Conservation (phyloP, 192 early-diverging fungal species). For the Lunasporangiospora selenospora region DNA sequence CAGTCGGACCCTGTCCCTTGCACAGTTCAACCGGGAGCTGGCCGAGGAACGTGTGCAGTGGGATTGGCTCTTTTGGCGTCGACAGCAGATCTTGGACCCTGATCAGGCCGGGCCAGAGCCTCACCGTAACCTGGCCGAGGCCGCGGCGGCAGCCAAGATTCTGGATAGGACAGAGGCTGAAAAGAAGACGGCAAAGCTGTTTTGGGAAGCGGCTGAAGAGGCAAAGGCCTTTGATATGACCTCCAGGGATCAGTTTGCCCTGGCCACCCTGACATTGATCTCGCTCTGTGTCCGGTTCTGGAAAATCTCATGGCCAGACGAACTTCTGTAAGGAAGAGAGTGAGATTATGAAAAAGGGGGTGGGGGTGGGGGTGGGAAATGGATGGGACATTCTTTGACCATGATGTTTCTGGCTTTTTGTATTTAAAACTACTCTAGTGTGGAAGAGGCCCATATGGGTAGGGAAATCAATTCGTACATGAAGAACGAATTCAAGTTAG, state of each 20-base stretch:
- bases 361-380: not conserved
- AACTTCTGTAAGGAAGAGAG: slow-evolving; percentile 43
- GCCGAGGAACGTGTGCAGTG: not conserved
- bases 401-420: not conserved
- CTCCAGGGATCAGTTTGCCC: slow-evolving; percentile 13
- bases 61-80: too few species aligned
- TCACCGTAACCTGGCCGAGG: too few species aligned
- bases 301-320: slow-evolving; percentile 29
- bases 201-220: slow-evolving; percentile 1
- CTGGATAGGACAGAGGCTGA: not conserved
- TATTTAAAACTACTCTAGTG: slow-evolving; percentile 41
- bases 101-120: too few species aligned
- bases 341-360: not conserved
- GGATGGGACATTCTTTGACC: not conserved
- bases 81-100: not conserved
- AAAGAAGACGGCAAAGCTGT: slow-evolving; percentile 5
- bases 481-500: slow-evolving; percentile 69
- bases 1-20: not conserved
- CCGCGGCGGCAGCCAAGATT: not conserved
- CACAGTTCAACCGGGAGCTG: not conserved
- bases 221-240: not conserved
- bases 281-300: slow-evolving; percentile 35
- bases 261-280: slow-evolving; percentile 14
- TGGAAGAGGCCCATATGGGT: slow-evolving; percentile 74
- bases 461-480: slow-evolving; percentile 70